phyloP scores from a whole-genome alignment of 371 early-diverging fungal species.

The Mucor ambiguus region DNA sequence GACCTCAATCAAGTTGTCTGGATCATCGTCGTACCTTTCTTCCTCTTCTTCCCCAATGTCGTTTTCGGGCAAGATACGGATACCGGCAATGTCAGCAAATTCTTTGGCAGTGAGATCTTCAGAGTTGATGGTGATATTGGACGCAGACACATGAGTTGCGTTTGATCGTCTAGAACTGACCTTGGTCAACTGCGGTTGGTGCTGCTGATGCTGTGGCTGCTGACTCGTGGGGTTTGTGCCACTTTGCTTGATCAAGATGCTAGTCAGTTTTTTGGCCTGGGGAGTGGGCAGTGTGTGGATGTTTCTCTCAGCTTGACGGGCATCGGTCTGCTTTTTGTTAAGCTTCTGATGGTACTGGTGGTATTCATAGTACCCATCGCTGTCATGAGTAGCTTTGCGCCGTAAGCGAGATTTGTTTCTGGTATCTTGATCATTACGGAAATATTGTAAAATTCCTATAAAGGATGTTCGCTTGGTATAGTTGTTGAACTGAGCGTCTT shows the following conservation, averaged over 20 bases:
- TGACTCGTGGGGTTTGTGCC: conserved; percentile 4
- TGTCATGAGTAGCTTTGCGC: conserved; percentile 12
- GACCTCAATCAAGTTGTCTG: background rate
- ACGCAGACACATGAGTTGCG: conserved; percentile 34
- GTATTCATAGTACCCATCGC: conserved; percentile 17
- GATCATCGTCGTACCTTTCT: background rate
- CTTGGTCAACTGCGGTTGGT: background rate
- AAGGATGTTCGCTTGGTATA: conserved; percentile 11
- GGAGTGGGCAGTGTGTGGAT: conserved; percentile 11
- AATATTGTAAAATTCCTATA: conserved; percentile 19
- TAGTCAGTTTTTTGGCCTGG: conserved; percentile 5
- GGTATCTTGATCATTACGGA: conserved; percentile 13
- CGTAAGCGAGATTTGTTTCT: background rate
- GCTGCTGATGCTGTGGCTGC: background rate
- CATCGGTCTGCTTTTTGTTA: background rate
- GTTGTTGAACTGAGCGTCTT: background rate
- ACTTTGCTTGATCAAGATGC: conserved; percentile 16
- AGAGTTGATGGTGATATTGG: conserved; percentile 50
- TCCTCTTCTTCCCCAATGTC: conserved; percentile 7
- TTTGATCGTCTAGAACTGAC: conserved; percentile 19
- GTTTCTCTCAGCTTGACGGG: conserved; percentile 6
- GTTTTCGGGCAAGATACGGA: conserved; percentile 42
- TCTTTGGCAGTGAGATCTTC: conserved; percentile 51
- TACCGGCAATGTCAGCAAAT: conserved; percentile 52
- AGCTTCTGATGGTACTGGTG: conserved; percentile 12